Percentiles rank a stretch among this genome's conserved stretches.
Evolutionary conservation across 345 rosid genomes (phyloP).

Genomic region (Euclidium syriacum): DNA sequence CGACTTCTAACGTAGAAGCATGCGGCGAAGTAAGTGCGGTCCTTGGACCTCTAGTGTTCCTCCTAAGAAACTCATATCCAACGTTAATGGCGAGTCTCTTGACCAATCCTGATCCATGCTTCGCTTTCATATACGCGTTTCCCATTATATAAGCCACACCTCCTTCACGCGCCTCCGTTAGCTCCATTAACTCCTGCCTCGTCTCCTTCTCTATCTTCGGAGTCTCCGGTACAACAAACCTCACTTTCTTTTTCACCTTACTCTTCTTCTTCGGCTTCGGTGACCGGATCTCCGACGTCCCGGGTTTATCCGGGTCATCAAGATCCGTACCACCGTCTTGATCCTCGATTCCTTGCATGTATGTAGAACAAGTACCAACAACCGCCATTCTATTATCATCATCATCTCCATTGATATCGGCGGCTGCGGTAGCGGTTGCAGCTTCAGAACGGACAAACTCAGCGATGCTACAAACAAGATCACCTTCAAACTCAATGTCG

Average conservation of each 20-base stretch:
- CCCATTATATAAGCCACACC: conserved; percentile 92
- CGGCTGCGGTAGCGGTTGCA: not conserved
- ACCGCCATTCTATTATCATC: conserved; percentile 68
- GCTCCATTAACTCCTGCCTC: conserved; percentile 65
- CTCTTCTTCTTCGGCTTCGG: conserved; percentile 43
- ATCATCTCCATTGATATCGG: conserved; percentile 20
- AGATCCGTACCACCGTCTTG: conserved; percentile 13
- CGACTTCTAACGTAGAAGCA: conserved; percentile 88
- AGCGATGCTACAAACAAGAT: conserved; percentile 82
- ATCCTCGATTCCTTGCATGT: conserved; percentile 55
- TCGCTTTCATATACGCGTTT: conserved; percentile 71
- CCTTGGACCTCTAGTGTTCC: conserved; percentile 61
- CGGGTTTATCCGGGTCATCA: conserved; percentile 35
- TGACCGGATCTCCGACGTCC: conserved; percentile 64
- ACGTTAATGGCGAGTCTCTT: conserved; percentile 64
- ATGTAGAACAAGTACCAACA: conserved; percentile 68
- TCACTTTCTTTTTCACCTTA: conserved; percentile 56
- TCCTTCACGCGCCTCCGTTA: conserved; percentile 77
- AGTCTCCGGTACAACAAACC: conserved; percentile 72
- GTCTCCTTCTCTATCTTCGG: conserved; percentile 54
- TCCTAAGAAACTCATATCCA: conserved; percentile 80
- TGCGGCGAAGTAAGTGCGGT: conserved; percentile 54
- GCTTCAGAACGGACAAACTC: conserved; percentile 68
- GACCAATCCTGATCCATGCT: conserved; percentile 64
- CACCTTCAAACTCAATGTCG: conserved; percentile 83